These are phyloP conservation scores for Chimonanthus salicifolius DNA, from an alignment of 164 flowering plant genomes.

Conservation along the genomic window DNA sequence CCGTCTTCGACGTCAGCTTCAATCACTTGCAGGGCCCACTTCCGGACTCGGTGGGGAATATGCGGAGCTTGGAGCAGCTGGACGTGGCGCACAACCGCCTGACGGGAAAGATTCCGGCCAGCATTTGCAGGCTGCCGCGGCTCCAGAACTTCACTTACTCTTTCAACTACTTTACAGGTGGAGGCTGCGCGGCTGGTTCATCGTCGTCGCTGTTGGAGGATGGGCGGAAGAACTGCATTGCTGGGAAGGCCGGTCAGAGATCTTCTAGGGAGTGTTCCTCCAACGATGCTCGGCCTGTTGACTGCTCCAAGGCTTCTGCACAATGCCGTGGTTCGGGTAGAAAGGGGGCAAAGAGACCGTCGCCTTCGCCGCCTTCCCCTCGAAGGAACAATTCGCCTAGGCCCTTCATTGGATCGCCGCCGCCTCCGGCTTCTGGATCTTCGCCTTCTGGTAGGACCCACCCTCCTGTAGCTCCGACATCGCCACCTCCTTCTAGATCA, in stretches of 20 bases:
- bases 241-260: conserved; percentile 38
- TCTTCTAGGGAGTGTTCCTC: conserved; percentile 46
- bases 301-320: conserved; percentile 26
- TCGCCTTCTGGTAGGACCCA: conserved; percentile 3
- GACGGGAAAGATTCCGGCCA: conserved; percentile 54
- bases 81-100: conserved; percentile 65
- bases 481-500: neutral
- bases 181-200: conserved; percentile 37
- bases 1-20: conserved; percentile 79
- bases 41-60: conserved; percentile 34
- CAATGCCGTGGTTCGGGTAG: neutral
- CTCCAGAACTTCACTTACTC: conserved; percentile 72
- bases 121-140: conserved; percentile 48
- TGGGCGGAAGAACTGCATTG: conserved; percentile 51
- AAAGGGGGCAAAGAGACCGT: neutral
- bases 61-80: conserved; percentile 70
- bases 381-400: neutral
- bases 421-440: conserved; percentile 13
- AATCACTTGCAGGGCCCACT: conserved; percentile 54
- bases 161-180: conserved; percentile 57
- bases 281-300: conserved; percentile 37
- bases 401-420: conserved; percentile 4
- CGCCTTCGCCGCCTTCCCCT: conserved; percentile 2
- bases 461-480: conserved; percentile 7
- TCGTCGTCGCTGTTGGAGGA: conserved; percentile 1